phyloP scores from a whole-genome alignment of 257 asterid species.

The Galeopsis tetrahit region DNA sequence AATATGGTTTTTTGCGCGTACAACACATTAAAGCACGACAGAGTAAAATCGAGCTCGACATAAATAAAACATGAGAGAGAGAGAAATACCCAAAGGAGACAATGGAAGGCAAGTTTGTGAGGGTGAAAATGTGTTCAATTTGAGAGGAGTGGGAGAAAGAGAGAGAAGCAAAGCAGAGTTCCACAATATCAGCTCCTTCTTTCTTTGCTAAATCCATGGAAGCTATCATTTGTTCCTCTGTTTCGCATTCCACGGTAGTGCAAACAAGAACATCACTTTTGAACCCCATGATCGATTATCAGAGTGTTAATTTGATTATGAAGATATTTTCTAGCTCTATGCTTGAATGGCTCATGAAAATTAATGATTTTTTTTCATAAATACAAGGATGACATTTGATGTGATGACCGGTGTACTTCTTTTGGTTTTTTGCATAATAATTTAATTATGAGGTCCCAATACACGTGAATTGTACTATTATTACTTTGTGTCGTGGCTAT shows the following conservation, averaged over 20 bases:
- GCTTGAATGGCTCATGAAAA: neutral
- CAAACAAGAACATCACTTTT: slow-evolving; percentile 47
- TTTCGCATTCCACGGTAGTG: slow-evolving; percentile 54
- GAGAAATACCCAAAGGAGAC: slow-evolving; percentile 52
- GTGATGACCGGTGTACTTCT: too few relatives aligned
- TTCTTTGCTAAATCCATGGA: slow-evolving; percentile 49
- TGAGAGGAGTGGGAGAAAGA: slow-evolving; percentile 54
- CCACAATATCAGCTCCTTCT: slow-evolving; percentile 69
- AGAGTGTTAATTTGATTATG: too few relatives aligned
- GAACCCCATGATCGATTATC: slow-evolving; percentile 45
- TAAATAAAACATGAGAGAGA: too few relatives aligned
- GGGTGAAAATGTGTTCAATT: slow-evolving; percentile 40
- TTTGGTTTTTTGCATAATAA: too few relatives aligned
- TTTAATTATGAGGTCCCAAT: too few relatives aligned
- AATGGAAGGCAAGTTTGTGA: slow-evolving; percentile 51
- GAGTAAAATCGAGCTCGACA: too few relatives aligned
- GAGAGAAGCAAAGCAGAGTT: slow-evolving; percentile 53
- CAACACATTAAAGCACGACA: too few relatives aligned
- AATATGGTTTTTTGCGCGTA: too few relatives aligned
- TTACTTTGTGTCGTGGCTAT: too few relatives aligned
- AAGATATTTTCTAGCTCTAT: neutral
- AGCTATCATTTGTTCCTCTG: slow-evolving; percentile 47
- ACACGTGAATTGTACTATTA: too few relatives aligned
- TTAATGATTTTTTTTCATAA: too few relatives aligned
- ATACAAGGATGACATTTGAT: too few relatives aligned